Evolutionary conservation across 129 eudicot genomes (phyloP), one percentile per base, ranked within the genome.

Genomic region (Centrapalus pauciflorus): DNA sequence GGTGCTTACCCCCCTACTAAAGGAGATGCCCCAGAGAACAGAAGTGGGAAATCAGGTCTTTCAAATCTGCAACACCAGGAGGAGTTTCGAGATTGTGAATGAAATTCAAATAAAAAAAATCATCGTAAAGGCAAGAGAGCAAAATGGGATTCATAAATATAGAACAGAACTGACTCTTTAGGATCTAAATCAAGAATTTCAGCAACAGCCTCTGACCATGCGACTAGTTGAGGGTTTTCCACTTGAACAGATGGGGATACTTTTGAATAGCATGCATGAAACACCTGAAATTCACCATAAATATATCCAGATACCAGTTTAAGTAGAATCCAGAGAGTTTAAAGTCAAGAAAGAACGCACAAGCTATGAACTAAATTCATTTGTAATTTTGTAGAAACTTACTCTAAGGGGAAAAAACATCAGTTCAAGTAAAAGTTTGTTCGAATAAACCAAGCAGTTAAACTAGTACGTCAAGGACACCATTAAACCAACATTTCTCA

Each of bases 191-290:
- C 92, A 55, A 93, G 95, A 13, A 86, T 54, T 60, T 80, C 92
- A 25, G 93, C 93, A 16, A 89, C 96, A 25, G 96, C 86, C 51
- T 86, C 95, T 5, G 99, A 93, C 96, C 96, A 89, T 12, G 93
- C 96, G 33, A 93, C 96, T 75, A 93, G 76, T 66, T 89, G 90
- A 58, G 99, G 99, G 64, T 84, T 72, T 69, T 93, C 96, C 74
- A 93, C 95, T 81, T 84, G 83, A 66, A 79, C 96, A 27, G 99
- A 89, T 32, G 99, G 96, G 40, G 89, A 81, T 32, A 89, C 96
- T 77, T 84, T 89, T 28, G 95, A 83, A 76, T 89, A 93, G 52
- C 96, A 93, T 30, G 99, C 88, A 82, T 80, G 92, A 50, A 80
- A 66, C 9, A 93, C 99, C 99, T 93, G 69, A 25, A 66, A 45